phyloP scores from a whole-genome alignment of 208 protist genomes.

The Leishmania mexicana region DNA sequence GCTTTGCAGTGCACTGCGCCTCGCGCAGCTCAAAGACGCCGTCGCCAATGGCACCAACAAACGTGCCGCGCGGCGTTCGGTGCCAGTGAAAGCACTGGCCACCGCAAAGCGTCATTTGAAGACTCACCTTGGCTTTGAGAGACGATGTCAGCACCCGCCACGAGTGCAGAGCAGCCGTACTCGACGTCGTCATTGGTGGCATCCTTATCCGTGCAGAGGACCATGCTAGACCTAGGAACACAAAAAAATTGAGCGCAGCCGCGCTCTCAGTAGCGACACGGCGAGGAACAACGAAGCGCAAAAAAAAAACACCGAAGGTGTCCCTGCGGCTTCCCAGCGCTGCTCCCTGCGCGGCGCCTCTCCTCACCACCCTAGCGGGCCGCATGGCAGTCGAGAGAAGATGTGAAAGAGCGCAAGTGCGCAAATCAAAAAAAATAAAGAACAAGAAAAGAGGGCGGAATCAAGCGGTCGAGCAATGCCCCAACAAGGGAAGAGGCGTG shows the following conservation, averaged over 20 bases:
- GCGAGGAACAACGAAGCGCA: not conserved
- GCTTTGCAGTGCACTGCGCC: slow-evolving; percentile 1
- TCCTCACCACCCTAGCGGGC: not conserved
- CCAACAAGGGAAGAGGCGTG: not conserved
- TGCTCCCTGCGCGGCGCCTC: not conserved
- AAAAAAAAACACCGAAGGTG: not conserved
- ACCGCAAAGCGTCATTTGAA: slow-evolving; percentile 63
- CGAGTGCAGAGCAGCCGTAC: not conserved
- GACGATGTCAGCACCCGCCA: slow-evolving; percentile 49
- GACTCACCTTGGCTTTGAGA: slow-evolving; percentile 30
- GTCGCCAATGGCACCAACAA: slow-evolving; percentile 48
- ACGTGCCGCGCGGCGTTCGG: slow-evolving; percentile 44
- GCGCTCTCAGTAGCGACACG: not conserved
- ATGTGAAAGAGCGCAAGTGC: not conserved
- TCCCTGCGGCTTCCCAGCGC: not conserved
- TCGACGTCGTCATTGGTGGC: not conserved
- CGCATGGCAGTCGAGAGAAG: not conserved
- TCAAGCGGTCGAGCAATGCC: not conserved
- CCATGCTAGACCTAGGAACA: not conserved
- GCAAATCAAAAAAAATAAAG: not conserved
- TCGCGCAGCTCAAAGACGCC: slow-evolving; percentile 57
- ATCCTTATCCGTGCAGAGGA: not conserved
- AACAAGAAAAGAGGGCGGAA: not conserved
- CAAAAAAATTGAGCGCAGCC: not conserved
- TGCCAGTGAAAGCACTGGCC: slow-evolving; percentile 85